Percentiles rank a stretch among this genome's conserved stretches.
These are phyloP conservation scores for Dothideomycetes sp. DNA, from an alignment of 2,329 filamentous ascomycete species.

Conservation along the genomic window DNA sequence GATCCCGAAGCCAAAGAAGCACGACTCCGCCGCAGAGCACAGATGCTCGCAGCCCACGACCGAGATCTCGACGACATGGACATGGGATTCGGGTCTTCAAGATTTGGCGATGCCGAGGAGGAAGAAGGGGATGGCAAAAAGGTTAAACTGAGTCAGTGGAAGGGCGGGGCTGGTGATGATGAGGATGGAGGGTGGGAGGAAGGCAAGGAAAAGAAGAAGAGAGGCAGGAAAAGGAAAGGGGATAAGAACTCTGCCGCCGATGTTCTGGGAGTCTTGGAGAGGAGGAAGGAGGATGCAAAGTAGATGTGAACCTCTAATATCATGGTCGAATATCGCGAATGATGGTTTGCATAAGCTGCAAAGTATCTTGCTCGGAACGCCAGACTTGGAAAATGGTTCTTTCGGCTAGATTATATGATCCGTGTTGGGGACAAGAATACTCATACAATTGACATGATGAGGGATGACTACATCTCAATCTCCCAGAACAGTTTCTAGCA, in stretches of 20 bases:
- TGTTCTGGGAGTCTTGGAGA: slow-evolving; percentile 70
- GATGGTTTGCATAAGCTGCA: too few relatives aligned
- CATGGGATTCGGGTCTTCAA: slow-evolving; percentile 82
- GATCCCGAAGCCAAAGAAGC: slow-evolving; percentile 49
- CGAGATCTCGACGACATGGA: slow-evolving; percentile 88
- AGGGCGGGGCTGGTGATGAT: slow-evolving; percentile 42
- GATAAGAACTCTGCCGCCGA: slow-evolving; percentile 71
- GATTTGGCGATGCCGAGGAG: slow-evolving; percentile 82
- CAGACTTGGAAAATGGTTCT: too few relatives aligned
- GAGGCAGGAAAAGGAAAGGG: slow-evolving; percentile 62
- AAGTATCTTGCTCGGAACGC: too few relatives aligned
- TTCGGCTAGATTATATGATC: too few relatives aligned
- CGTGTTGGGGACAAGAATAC: too few relatives aligned
- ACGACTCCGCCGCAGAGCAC: slow-evolving; percentile 52
- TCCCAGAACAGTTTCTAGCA: too few relatives aligned
- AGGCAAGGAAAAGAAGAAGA: slow-evolving; percentile 44
- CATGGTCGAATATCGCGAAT: too few relatives aligned
- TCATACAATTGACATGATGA: too few relatives aligned
- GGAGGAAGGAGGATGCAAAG: slow-evolving; percentile 38
- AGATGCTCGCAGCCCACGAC: slow-evolving; percentile 61
- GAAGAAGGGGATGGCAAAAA: slow-evolving; percentile 50
- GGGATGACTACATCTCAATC: too few relatives aligned
- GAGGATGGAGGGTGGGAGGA: slow-evolving; percentile 32
- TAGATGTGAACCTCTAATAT: not conserved
- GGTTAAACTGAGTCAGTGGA: slow-evolving; percentile 60